Conservation (phyloP, 2,329 filamentous ascomycete species). For the Colletotrichum sp. region DNA sequence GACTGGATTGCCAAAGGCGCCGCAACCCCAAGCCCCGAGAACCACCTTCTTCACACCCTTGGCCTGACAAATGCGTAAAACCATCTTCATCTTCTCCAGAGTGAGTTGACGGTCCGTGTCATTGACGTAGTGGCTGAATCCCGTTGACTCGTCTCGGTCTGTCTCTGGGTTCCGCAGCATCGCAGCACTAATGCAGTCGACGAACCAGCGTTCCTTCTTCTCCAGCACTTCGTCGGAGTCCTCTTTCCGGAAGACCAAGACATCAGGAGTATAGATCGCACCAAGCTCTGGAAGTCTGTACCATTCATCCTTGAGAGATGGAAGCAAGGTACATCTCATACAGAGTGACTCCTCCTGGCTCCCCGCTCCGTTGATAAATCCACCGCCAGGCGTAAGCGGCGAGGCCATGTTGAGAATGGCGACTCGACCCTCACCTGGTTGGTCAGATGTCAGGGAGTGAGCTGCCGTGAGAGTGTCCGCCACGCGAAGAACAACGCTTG, state of each 20-base stretch:
- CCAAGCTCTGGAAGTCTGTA: slow-evolving; percentile 66
- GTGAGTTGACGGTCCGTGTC: slow-evolving; percentile 56
- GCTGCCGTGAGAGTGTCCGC: slow-evolving; percentile 62
- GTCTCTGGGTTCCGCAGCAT: slow-evolving; percentile 65
- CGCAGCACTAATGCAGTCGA: slow-evolving; percentile 63
- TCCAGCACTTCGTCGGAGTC: slow-evolving; percentile 39
- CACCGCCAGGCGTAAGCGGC: slow-evolving; percentile 64
- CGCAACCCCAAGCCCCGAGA: slow-evolving; percentile 70
- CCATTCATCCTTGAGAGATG: slow-evolving; percentile 61
- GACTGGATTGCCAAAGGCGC: slow-evolving; percentile 67
- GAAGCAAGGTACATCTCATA: slow-evolving; percentile 63
- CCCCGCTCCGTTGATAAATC: slow-evolving; percentile 63
- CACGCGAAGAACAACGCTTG: slow-evolving; percentile 49
- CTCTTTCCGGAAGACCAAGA: slow-evolving; percentile 59
- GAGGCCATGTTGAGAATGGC: slow-evolving; percentile 70
- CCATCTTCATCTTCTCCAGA: slow-evolving; percentile 60
- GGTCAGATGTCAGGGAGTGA: slow-evolving; percentile 31
- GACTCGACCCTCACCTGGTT: slow-evolving; percentile 34
- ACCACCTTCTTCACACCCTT: slow-evolving; percentile 56
- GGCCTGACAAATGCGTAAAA: slow-evolving; percentile 55
- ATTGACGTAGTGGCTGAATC: slow-evolving; percentile 40
- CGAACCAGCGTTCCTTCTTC: slow-evolving; percentile 58
- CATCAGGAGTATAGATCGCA: slow-evolving; percentile 61
- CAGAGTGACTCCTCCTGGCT: slow-evolving; percentile 69
- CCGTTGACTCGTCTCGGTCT: slow-evolving; percentile 37